phyloP scores from a whole-genome alignment of 2,329 filamentous ascomycete genomes.

The Alternaria postmessia region DNA sequence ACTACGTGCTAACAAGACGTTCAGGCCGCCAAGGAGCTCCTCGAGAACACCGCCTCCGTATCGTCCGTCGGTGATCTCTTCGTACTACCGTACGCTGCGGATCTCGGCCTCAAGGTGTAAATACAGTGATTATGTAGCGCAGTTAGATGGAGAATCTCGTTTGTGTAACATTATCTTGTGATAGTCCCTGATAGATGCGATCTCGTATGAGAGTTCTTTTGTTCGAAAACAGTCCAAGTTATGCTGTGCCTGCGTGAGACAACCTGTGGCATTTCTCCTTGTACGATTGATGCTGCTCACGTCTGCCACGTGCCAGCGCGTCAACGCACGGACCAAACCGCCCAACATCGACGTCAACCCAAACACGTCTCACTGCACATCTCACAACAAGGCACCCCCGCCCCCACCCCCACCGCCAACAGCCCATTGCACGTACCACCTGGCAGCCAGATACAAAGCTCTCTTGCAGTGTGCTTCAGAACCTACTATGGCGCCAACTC shows the following conservation, averaged over 20 bases:
- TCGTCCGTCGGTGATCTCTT: conserved; percentile 91
- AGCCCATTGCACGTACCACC: not conserved
- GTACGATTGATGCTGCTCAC: not conserved
- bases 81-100: conserved; percentile 89
- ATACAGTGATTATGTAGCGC: conserved; percentile 49
- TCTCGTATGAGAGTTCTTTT: conserved; percentile 48
- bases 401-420: not conserved
- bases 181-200: conserved; percentile 52
- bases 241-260: not conserved
- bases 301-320: conserved; percentile 18
- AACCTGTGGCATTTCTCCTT: not conserved
- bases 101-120: conserved; percentile 95
- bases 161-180: conserved; percentile 54
- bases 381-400: not conserved
- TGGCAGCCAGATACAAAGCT: accelerated
- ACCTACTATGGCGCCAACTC: conserved; percentile 65
- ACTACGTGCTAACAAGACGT: conserved; percentile 26
- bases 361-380: not conserved
- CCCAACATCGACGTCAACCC: conserved; percentile 6
- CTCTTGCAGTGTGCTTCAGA: not conserved
- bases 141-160: conserved; percentile 42
- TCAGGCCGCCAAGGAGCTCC: conserved; percentile 85
- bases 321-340: not conserved
- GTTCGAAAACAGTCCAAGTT: conserved; percentile 16
- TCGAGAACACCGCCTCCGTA: conserved; percentile 88